phyloP scores from a whole-genome alignment of 1,139 yeast genomes.

The Lodderomyces theae region DNA sequence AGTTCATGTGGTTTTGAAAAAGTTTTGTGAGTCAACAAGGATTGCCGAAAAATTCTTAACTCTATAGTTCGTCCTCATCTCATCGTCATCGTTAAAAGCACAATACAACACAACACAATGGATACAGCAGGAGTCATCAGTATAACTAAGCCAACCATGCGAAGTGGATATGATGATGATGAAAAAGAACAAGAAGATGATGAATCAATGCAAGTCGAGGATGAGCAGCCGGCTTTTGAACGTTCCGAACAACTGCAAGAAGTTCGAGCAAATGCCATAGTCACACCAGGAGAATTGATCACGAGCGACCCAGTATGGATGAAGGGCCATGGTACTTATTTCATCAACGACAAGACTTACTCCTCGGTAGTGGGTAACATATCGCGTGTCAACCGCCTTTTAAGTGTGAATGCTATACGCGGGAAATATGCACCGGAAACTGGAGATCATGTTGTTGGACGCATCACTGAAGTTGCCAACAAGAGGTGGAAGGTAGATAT shows the following conservation, averaged over 20 bases:
- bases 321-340: slow-evolving; percentile 98
- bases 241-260: slow-evolving; percentile 9
- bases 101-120: slow-evolving; percentile 16
- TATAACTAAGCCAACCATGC: slow-evolving; percentile 32
- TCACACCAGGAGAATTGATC: slow-evolving; percentile 96
- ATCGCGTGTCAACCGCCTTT: slow-evolving; percentile 77
- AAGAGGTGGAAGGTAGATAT: slow-evolving; percentile 97
- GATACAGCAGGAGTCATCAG: slow-evolving; percentile 35
- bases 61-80: too few species aligned
- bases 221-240: too few species aligned
- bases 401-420: slow-evolving; percentile 81
- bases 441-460: slow-evolving; percentile 93
- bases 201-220: too few species aligned
- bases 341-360: slow-evolving; percentile 66
- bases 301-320: slow-evolving; percentile 97
- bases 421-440: slow-evolving; percentile 92
- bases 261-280: slow-evolving; percentile 30
- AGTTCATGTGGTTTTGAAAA: slow-evolving; percentile 8
- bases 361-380: slow-evolving; percentile 93
- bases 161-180: too few species aligned
- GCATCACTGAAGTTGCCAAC: slow-evolving; percentile 91
- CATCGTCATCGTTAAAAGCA: slow-evolving; percentile 5
- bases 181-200: too few species aligned
- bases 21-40: not conserved
- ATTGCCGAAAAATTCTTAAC: too few species aligned